Base-by-base conservation (phyloP, 2,329 filamentous ascomycete species). In the Colletotrichum godetiae region DNA sequence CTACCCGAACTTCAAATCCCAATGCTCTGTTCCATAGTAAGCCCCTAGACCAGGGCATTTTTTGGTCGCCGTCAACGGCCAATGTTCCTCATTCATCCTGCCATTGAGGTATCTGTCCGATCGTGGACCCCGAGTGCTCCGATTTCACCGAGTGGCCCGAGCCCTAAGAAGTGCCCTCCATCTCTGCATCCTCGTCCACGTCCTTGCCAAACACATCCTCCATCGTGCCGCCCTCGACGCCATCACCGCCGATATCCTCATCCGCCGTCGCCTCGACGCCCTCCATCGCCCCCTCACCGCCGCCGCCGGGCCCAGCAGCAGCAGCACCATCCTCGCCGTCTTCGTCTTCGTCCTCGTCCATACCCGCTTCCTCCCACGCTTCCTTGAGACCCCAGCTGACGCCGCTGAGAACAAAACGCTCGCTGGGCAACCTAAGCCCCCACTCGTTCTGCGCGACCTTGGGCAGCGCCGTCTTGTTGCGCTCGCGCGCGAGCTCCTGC, bases 401-500 rank as follows among this genome's bases (percentile, higher is more conserved):
- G 19, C 92, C 92, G 69, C 88, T 92, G 57, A 93, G 84, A 35
- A 93, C 91, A 77, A 93, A 93, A 68, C 91, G 88, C 83, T 93
- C 92, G 77, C 89, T 91, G 1, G 92, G 92, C 73, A 93, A 81
- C 12, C 92, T 84, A 7, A 92, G 87, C 29, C 92, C 92, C 90
- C 91, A 93, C 79, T 93, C 92, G 77, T 89, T 90, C 55, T 89
- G 87, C 13, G 89, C 84, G 19, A 93, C 88, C 74, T 88, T 87
- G 24, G 92, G 92, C 75, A 95, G 82, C 1, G 88, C 88, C 33
- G 92, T 86, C 77, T 89, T 90, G 83, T 95, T 95, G 75, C 92
- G 85, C 79, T 93, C 91, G 75, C 88, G 86, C 13, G 93, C 94
- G n/a, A 95, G 85, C 80, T 95, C 93, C 69, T 92, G 84, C 85